phyloP scores from a whole-genome alignment of 2,329 filamentous ascomycete species.

The Exophiala bonariae region DNA sequence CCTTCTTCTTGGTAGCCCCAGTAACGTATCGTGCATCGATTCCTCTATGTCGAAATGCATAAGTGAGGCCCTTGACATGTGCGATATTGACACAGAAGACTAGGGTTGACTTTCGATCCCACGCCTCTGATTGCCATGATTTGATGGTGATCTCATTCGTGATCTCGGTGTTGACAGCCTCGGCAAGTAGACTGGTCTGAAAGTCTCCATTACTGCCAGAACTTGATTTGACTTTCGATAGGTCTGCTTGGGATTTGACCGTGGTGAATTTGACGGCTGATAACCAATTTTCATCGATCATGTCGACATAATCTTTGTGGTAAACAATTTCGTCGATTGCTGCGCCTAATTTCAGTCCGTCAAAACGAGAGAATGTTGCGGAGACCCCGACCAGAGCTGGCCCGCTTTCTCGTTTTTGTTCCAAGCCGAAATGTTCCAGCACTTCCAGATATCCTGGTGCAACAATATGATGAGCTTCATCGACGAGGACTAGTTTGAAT shows the following conservation, averaged over 20 bases:
- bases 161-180: slow-evolving; percentile 75
- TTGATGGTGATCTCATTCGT: slow-evolving; percentile 83
- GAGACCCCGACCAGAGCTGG: slow-evolving; percentile 86
- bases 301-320: slow-evolving; percentile 79
- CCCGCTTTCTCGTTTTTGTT: slow-evolving; percentile 46
- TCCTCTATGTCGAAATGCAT: slow-evolving; percentile 72
- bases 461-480: slow-evolving; percentile 96
- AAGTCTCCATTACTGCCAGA: slow-evolving; percentile 77
- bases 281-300: slow-evolving; percentile 89
- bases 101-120: slow-evolving; percentile 75
- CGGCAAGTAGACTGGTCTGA: slow-evolving; percentile 71
- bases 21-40: slow-evolving; percentile 87
- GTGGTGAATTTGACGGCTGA: slow-evolving; percentile 93
- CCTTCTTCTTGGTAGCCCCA: slow-evolving; percentile 69
- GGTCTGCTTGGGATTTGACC: slow-evolving; percentile 76
- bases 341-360: slow-evolving; percentile 76
- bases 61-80: slow-evolving; percentile 75
- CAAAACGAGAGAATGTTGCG: slow-evolving; percentile 75
- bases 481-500: slow-evolving; percentile 91
- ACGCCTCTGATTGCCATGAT: slow-evolving; percentile 78
- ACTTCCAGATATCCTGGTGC: slow-evolving; percentile 74
- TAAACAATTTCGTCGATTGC: slow-evolving; percentile 96
- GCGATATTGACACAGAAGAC: slow-evolving; percentile 91
- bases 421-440: slow-evolving; percentile 76
- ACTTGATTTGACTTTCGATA: slow-evolving; percentile 68